phyloP scores from a whole-genome alignment of 2,329 filamentous ascomycete species.

The Pestalotiopsis sp. region DNA sequence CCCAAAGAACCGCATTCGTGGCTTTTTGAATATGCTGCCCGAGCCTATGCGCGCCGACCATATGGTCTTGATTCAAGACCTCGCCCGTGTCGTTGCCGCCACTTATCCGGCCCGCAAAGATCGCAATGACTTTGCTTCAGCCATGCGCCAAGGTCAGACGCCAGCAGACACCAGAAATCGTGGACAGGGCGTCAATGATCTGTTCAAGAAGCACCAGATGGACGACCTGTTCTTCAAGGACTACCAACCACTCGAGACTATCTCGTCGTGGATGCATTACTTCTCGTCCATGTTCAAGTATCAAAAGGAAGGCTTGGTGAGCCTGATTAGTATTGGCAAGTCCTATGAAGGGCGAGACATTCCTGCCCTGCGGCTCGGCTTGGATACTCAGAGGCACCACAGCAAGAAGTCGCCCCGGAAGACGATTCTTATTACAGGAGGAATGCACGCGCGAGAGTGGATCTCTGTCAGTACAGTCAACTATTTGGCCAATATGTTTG shows the following conservation, averaged over 20 bases:
- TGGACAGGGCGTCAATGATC: constrained; percentile 48
- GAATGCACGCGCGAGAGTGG: constrained; percentile 95
- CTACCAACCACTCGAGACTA: constrained; percentile 84
- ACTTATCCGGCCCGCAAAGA: constrained; percentile 63
- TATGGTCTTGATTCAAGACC: constrained; percentile 75
- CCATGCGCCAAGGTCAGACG: constrained; percentile 1
- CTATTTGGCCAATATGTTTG: constrained; percentile 86
- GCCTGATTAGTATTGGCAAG: constrained; percentile 76
- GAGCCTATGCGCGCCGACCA: constrained; percentile 71
- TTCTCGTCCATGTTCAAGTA: constrained; percentile 79
- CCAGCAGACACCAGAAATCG: constrained; percentile 2
- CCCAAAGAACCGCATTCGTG: constrained; percentile 74
- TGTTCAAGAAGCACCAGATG: constrained; percentile 60
- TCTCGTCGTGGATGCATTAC: constrained; percentile 89
- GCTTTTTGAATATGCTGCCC: constrained; percentile 79
- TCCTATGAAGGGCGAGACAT: constrained; percentile 89
- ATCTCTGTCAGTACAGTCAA: constrained; percentile 90
- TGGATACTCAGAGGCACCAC: constrained; percentile 36
- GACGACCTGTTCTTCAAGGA: constrained; percentile 87
- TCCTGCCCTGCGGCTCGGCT: constrained; percentile 76
- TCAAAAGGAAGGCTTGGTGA: constrained; percentile 66
- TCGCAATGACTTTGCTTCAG: constrained; percentile 25
- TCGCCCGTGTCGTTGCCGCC: constrained; percentile 76
- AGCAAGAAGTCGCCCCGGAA: constrained; percentile 57
- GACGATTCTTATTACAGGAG: constrained; percentile 81